phyloP scores from a whole-genome alignment of 169 alveolate genomes.

The Perkinsus marinus region DNA sequence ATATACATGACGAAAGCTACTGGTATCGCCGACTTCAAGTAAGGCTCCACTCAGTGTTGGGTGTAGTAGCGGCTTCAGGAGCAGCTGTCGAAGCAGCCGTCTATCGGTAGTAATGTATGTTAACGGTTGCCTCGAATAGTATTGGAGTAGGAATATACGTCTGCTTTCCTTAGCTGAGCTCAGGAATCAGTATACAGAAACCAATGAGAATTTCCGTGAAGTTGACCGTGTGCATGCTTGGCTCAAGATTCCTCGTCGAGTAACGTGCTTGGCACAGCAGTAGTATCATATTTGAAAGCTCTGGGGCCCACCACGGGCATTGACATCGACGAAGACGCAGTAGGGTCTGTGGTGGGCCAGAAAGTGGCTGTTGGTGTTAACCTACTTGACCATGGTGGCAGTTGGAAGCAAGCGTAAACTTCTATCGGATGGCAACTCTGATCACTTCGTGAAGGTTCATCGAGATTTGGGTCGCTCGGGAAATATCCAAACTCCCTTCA shows the following conservation, averaged over 20 bases:
- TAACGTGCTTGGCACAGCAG: neutral
- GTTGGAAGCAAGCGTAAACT: neutral
- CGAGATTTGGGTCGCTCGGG: neutral
- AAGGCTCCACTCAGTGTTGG: neutral
- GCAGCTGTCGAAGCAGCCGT: neutral
- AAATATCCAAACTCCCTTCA: neutral
- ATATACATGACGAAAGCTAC: neutral
- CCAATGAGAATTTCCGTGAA: no score
- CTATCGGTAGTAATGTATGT: no score
- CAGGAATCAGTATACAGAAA: no score
- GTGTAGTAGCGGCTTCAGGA: neutral
- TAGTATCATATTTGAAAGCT: neutral
- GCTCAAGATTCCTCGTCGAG: no score
- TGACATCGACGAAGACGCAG: neutral
- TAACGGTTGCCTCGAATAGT: no score
- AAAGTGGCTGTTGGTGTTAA: neutral
- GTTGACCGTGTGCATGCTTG: no score
- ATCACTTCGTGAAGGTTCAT: neutral
- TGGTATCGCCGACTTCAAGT: neutral
- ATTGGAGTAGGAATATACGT: neutral
- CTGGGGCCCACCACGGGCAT: neutral
- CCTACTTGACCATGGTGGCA: neutral
- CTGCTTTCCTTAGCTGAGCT: no score
- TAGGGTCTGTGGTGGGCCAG: neutral
- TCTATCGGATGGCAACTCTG: neutral